Base-by-base conservation (phyloP, 352 stramenopile species). In the Phytophthora colocasiae region DNA sequence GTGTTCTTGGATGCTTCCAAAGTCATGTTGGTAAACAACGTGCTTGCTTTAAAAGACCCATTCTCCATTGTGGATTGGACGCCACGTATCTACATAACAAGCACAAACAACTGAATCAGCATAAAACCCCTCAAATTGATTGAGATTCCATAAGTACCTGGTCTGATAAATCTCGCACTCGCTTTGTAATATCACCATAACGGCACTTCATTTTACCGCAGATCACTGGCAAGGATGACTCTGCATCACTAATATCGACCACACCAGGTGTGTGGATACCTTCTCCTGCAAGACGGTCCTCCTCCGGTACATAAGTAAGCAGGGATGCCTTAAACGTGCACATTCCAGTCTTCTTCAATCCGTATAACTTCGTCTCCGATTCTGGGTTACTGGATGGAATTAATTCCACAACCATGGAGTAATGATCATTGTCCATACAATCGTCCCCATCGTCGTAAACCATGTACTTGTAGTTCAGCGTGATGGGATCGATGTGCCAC, bases 401-500 rank as follows among this genome's bases (percentile, higher is more conserved):
- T 4, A 93, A 57, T 53, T 93, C 83, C 3, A 92, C 63, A 24
- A 62, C 41, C 29, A 89, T 71, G 8, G 73, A 77, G 47, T 80
- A 83, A 22, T 71, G 74, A 38, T 83, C 61, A 40, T 69, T 56
- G 14, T 83, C 77, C 53, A 71, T 76, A 44, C 86, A 95, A 15
- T 80, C 34, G 61, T 92, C 85, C 22, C 86, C 86, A 34, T 95
- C 86, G 51, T 92, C 81, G 58, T 91, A 95, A 12, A 87, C 57
- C 63, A 90, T 87, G 24, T 91, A 75, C 56, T 95, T 95, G 79
- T 91, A 95, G 31, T 81, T 74, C 34, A 89, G 69, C 17, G 80
- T 83, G 51, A 93, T 89, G 12, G 86, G 86, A 66, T 95, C 86
- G 31, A 95, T 80, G 34, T 85, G 77, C 86, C 86, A 95, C 40